Base-by-base conservation (phyloP, 108 stramenopile genomes). In the Skeletonema costatum region DNA sequence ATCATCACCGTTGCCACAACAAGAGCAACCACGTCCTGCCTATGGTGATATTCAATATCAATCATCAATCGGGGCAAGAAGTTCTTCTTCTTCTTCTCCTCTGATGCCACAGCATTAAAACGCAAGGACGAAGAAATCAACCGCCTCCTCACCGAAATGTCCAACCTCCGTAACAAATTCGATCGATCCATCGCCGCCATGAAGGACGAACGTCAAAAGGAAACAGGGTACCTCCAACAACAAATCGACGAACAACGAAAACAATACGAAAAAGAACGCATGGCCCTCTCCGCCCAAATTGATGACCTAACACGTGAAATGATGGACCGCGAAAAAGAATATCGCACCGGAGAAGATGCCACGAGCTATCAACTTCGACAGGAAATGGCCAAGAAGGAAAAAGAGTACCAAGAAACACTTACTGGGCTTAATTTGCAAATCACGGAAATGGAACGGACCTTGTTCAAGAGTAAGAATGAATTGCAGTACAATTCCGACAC, bases 81-180 rank as follows among this genome's bases (percentile, higher is more conserved):
- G 5, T 6, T 12, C 19, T 51, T 51, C 50, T 7, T 69, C 53
- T 32, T 58, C 30, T 36, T 17, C 70, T 60, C 72, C 30, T 29
- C 44, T 17, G 64, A 74, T 38, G 36, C 25, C 12, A 36, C 63
- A 2, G 64, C 31, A 38, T 21, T 75, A 14, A 71, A 68, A 59
- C 65, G 61, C 4, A 82, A 82, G 60, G 74, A 82, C 38, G 74
- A 75, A 32, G 81, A 82, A 62, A 72, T 82, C 13, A 53, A 74
- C 21, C 74, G 81, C 0, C 42, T 82, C 21, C 71, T 75, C 32
- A 31, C 63, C 12, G 81, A 82, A 41, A 35, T 82, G 5, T 82
- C 81, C 61, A 76, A 53, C 8, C 64, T 82, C 2, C 81, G 74
- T 2, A 71, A 71, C 1, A 68, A 68, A 35, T 82, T 70, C 41